These are phyloP conservation scores for Liquidambar formosana DNA, from an alignment of 164 flowering plant species.

Conservation along the genomic window DNA sequence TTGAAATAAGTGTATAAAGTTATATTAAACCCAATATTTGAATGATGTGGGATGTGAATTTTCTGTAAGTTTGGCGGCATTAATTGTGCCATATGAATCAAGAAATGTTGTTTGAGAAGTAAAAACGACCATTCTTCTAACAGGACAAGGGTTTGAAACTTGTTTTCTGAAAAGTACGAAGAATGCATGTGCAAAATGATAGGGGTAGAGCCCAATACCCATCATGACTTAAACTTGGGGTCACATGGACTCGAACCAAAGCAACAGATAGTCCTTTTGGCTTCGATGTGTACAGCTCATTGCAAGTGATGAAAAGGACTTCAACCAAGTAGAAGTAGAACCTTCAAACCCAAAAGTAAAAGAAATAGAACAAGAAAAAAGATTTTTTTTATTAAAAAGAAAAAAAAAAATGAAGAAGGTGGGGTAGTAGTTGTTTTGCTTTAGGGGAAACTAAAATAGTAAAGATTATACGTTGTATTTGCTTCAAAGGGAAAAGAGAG, in stretches of 20 bases:
- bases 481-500: slow-evolving; percentile 11
- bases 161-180: background rate
- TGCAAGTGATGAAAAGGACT: background rate
- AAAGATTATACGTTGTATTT: slow-evolving; percentile 4
- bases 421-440: background rate
- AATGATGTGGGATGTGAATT: too few species aligned
- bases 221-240: background rate
- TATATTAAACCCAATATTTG: too few species aligned
- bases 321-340: background rate
- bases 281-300: background rate
- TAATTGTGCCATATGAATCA: too few species aligned
- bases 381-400: too few species aligned
- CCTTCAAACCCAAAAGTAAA: background rate
- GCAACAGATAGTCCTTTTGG: background rate
- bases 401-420: background rate
- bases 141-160: background rate
- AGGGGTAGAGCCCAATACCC: background rate
- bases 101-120: background rate
- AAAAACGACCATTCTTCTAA: background rate
- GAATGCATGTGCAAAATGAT: background rate
- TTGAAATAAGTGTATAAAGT: too few species aligned
- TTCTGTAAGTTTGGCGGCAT: too few species aligned
- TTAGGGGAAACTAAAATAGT: background rate
- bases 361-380: too few species aligned
- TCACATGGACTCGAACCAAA: slow-evolving; percentile 9